phyloP scores from a whole-genome alignment of 1,284 basidiomycete genomes.

The Cryptococcus sp. region DNA sequence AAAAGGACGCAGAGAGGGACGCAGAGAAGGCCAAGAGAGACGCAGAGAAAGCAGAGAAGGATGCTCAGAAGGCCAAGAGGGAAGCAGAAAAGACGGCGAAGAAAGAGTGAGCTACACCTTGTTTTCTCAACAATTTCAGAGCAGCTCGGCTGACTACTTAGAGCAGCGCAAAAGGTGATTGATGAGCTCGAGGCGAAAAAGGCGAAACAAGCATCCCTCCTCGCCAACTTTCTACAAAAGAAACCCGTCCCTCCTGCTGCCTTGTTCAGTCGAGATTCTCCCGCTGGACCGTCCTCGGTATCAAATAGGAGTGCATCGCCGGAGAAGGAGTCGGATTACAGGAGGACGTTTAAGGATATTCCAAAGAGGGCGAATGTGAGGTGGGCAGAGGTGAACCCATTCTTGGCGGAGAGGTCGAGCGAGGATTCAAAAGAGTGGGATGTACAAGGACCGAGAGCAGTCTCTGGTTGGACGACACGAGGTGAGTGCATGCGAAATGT shows the following conservation, averaged over 20 bases:
- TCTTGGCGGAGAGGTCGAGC: not conserved
- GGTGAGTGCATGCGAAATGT: not conserved
- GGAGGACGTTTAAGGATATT: constrained; percentile 26
- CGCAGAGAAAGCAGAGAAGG: constrained; percentile 30
- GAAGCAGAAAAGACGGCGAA: too few species aligned
- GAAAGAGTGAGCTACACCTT: too few species aligned
- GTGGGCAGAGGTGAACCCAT: constrained; percentile 30
- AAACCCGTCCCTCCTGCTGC: constrained; percentile 9
- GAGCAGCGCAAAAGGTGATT: not conserved
- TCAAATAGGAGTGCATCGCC: not conserved
- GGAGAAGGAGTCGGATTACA: constrained; percentile 21
- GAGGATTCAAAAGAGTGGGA: not conserved
- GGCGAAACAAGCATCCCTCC: constrained; percentile 25
- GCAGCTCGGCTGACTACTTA: not conserved
- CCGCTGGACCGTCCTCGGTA: constrained; percentile 3
- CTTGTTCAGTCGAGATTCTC: constrained; percentile 19
- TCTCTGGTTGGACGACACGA: not conserved
- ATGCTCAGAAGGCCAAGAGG: not conserved
- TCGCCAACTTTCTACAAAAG: constrained; percentile 28
- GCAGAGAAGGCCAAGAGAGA: constrained; percentile 25
- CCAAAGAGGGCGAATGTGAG: constrained; percentile 22
- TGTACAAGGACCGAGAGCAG: not conserved
- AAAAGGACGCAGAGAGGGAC: not conserved
- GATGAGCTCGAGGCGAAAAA: constrained; percentile 18
- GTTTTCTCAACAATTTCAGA: too few species aligned